These are phyloP conservation scores for Diaporthe citri DNA, from an alignment of 2,329 filamentous ascomycete species.

Conservation along the genomic window DNA sequence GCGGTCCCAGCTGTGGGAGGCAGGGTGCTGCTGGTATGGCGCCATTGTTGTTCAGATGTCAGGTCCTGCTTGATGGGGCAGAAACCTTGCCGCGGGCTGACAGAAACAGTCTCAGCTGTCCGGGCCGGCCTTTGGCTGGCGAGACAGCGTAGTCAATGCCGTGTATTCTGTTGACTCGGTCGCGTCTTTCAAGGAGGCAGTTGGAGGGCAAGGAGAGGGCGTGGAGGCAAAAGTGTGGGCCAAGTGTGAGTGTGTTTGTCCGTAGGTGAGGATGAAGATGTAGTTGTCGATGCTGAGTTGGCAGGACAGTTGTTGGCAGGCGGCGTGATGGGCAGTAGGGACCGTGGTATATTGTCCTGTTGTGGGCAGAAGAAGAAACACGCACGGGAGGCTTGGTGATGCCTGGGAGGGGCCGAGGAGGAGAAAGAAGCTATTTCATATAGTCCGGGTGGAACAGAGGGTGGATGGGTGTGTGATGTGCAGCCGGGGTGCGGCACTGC, in stretches of 20 bases:
- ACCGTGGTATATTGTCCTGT: conserved; percentile 19
- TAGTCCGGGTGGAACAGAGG: conserved; percentile 19
- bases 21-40: conserved; percentile 62
- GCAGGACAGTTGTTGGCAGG: neutral
- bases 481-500: conserved; percentile 25
- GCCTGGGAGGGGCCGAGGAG: conserved; percentile 32
- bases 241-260: neutral
- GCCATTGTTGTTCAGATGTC: conserved; percentile 52
- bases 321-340: conserved; percentile 20
- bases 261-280: neutral
- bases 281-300: neutral
- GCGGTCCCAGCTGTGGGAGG: conserved; percentile 65
- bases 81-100: conserved; percentile 23
- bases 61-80: conserved; percentile 49
- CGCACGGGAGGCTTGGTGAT: conserved; percentile 37
- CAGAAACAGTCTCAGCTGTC: conserved; percentile 28
- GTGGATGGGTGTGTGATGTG: conserved; percentile 34
- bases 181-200: neutral
- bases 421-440: conserved; percentile 37
- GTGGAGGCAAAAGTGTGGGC: neutral
- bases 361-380: conserved; percentile 21
- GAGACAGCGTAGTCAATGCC: neutral
- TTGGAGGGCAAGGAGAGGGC: conserved; percentile 4
- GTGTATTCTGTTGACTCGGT: conserved; percentile 4
- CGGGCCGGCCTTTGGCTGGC: conserved; percentile 13